These are phyloP conservation scores for Magnusiomyces tetraspermus DNA, from an alignment of 1,139 yeast species.

Conservation along the genomic window DNA sequence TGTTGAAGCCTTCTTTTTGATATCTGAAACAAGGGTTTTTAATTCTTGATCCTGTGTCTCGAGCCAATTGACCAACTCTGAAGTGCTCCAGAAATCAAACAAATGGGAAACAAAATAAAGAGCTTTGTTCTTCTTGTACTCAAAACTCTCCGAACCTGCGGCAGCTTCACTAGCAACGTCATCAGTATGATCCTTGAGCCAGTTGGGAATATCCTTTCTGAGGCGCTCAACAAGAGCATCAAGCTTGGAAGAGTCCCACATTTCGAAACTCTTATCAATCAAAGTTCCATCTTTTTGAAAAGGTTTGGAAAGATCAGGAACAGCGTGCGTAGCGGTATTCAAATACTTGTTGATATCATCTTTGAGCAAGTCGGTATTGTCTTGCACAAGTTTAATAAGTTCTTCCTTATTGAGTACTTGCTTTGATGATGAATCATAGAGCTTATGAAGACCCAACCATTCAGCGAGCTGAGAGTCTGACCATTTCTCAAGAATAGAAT, in stretches of 20 bases:
- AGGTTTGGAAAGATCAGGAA: not conserved
- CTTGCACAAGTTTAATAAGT: not conserved
- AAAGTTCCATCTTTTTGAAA: not conserved
- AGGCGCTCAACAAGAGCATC: not conserved
- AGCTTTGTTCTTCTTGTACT: not conserved
- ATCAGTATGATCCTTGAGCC: not conserved
- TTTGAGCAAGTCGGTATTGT: not conserved
- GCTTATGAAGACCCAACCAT: conserved; percentile 2
- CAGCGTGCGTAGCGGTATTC: not conserved
- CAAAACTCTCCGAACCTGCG: not conserved
- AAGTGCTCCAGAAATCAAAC: not conserved
- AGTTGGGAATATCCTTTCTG: not conserved
- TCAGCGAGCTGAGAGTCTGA: conserved; percentile 1
- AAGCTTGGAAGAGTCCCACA: not conserved
- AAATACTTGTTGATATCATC: not conserved
- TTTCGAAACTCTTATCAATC: not conserved
- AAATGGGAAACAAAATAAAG: not conserved
- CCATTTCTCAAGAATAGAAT: not conserved
- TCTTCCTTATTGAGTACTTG: too few relatives aligned
- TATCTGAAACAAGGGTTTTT: not conserved
- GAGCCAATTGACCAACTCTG: not conserved
- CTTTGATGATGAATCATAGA: not conserved
- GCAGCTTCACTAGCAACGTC: not conserved
- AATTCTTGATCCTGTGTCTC: not conserved
- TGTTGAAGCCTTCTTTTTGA: not conserved